Evolutionary conservation across 2,329 filamentous ascomycete genomes (phyloP).

Genomic region (Cladosporium sp.): DNA sequence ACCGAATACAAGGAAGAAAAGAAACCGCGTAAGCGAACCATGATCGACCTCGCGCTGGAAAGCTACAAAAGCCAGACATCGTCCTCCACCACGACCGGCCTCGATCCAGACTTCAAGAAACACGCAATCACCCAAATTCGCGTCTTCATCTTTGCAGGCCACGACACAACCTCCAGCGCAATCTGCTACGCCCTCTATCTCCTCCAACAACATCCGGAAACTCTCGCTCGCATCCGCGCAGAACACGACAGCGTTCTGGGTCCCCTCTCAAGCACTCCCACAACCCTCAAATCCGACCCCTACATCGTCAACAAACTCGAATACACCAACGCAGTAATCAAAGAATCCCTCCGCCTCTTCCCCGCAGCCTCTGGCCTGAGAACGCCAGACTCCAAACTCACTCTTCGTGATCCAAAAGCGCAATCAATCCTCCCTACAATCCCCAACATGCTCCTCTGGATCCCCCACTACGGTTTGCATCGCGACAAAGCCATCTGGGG

Average conservation of each 20-base stretch:
- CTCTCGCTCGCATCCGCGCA: slow-evolving; percentile 33
- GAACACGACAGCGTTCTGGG: slow-evolving; percentile 49
- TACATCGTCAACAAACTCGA: slow-evolving; percentile 47
- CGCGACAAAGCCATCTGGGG: slow-evolving; percentile 36
- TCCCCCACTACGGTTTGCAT: slow-evolving; percentile 35
- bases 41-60: slow-evolving; percentile 30
- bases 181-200: slow-evolving; percentile 35
- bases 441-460: slow-evolving; percentile 41
- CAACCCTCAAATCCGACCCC: slow-evolving; percentile 40
- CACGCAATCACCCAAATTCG: slow-evolving; percentile 32
- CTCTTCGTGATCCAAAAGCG: slow-evolving; percentile 38
- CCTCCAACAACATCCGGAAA: slow-evolving; percentile 31
- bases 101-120: slow-evolving; percentile 32
- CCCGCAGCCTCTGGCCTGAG: slow-evolving; percentile 44
- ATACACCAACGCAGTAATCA: slow-evolving; percentile 49
- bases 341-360: slow-evolving; percentile 50
- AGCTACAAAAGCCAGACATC: slow-evolving; percentile 32
- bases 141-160: slow-evolving; percentile 38
- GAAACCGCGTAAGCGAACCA: slow-evolving; percentile 17
- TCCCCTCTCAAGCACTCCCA: slow-evolving; percentile 16
- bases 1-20: neutral
- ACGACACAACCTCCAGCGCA: slow-evolving; percentile 35
- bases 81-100: slow-evolving; percentile 13
- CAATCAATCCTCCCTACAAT: slow-evolving; percentile 41
- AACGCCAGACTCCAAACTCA: slow-evolving; percentile 28